Base-by-base conservation (phyloP, 2,329 filamentous ascomycete species). In the Raffaelea deltoideospora region DNA sequence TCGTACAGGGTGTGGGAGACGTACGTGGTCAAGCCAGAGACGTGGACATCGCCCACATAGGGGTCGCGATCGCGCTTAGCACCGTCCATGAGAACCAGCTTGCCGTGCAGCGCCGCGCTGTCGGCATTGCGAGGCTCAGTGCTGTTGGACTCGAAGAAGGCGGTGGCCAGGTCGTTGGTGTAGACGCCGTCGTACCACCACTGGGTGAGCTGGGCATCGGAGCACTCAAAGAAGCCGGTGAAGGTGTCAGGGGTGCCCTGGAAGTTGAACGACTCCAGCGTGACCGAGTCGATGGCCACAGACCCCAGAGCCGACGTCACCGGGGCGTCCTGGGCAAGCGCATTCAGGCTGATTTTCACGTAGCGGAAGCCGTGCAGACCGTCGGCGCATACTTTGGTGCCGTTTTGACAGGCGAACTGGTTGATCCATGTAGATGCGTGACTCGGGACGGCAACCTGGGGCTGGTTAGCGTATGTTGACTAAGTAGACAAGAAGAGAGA, bases 111-210 rank as follows among this genome's bases (percentile, higher is more conserved):
- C 1, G 55, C 57, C 3, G 57, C 52, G 34, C 60, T 65, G 2
- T 48, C 51, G 4, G 64, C 64, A 15, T 53, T 47, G 28, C 65
- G 51, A 3, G 65, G 64, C 39, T 70, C 66, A 1, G 63, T 65
- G 42, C 67, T 57, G 42, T 68, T 64, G 15, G 48, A 51, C 1
- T 52, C 49, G 46, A 70, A 69, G 4, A 52, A 46, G 40, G 64
- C 63, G 3, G 57, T 67, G 33, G 57, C 56, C 41, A 67, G 53
- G 41, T 69, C 66, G 32, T 61, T 64, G 1, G 66, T 69, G 43
- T 71, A 69, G 0, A 65, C 61, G 5, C 57, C 63, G 42, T 69
- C 64, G 42, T 59, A 69, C 65, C 65, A 71, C 58, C 59, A 68
- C 43, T 64, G 61, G 15, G 63, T 67, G 8, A 69, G 45, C 14